These are phyloP conservation scores for Fusarium multiceps DNA, from an alignment of 2,329 filamentous ascomycete species.

Conservation along the genomic window DNA sequence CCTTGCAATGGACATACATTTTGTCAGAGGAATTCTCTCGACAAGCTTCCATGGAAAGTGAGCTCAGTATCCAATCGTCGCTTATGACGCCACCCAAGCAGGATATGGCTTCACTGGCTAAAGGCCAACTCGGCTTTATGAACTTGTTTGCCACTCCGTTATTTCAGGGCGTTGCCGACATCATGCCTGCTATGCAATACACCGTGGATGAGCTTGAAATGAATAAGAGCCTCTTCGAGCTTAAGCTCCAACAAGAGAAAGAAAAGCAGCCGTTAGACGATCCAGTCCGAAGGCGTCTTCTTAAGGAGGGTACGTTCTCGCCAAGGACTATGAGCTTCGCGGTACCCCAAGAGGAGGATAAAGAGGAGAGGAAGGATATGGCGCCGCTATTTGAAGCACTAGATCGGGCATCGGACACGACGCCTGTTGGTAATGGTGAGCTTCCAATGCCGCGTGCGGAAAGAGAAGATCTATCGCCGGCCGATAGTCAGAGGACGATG, in stretches of 20 bases:
- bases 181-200: slow-evolving; percentile 87
- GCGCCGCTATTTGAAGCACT: slow-evolving; percentile 27
- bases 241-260: slow-evolving; percentile 72
- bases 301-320: slow-evolving; percentile 58
- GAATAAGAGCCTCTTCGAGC: slow-evolving; percentile 81
- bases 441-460: slow-evolving; percentile 42
- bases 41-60: slow-evolving; percentile 90
- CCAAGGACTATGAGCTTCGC: slow-evolving; percentile 59
- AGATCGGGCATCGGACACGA: slow-evolving; percentile 37
- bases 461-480: slow-evolving; percentile 44
- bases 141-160: slow-evolving; percentile 93
- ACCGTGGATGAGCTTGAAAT: slow-evolving; percentile 82
- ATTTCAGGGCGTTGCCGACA: slow-evolving; percentile 86
- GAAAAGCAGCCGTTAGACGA: slow-evolving; percentile 56
- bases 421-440: slow-evolving; percentile 35
- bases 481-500: slow-evolving; percentile 45
- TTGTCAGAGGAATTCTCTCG: slow-evolving; percentile 96
- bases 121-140: slow-evolving; percentile 95
- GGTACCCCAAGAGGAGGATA: slow-evolving; percentile 44
- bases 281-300: slow-evolving; percentile 50
- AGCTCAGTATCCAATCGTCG: slow-evolving; percentile 87
- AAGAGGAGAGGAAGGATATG: slow-evolving; percentile 42
- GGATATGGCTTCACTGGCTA: slow-evolving; percentile 83
- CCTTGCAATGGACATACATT: slow-evolving; percentile 89
- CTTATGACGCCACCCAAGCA: slow-evolving; percentile 87